Base-by-base conservation (phyloP, 805 yeast species). In the Isabelozyma pseudorhagii region DNA sequence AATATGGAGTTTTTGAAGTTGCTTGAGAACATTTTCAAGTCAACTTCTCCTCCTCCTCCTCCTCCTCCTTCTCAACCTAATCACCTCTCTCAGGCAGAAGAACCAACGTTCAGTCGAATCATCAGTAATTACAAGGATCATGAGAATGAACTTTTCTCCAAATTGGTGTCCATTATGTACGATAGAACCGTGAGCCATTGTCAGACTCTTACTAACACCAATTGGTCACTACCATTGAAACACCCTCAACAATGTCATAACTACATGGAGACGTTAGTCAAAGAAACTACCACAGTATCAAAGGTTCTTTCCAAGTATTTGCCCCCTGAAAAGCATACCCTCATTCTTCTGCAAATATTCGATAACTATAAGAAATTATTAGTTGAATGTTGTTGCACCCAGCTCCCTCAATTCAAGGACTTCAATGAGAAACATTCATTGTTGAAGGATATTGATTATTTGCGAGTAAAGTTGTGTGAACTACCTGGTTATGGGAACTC, bases 131-230 rank as follows among this genome's bases (percentile, higher is more conserved):
- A 78, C 59, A 72, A 69, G 42, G 87, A 82, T 49, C 93, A 87
- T 55, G 84, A 83, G 50, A 74, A 70, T 46, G 89, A 85, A 54
- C 73, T 87, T 11, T 80, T 81, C 52, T 69, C 79, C 41, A 86
- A 86, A 60, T 71, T 87, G 42, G 80, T 86, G n/a, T 75, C 84
- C 2, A 78, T 87, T 14, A 86, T 87, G 92, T 72, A 75, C 40
- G 92, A 85, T 51, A 78, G 89, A 48, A 78, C 84, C 1, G 56
- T 66, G 1, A 68, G 64, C 38, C 86, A 83, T 58, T 73, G 85
- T 47, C 58, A 62, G n/a, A 69, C 78, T 4, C 71, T 85, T 3
- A 58, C 68, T 11, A 64, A 62, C 17, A 72, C 78, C 9, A 75
- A 84, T 55, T 83, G 85, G 83, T 67, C 81, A 2, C 67, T 66